Base-by-base conservation (phyloP, 495 filamentous ascomycete species). In the Cetradonia linearis region DNA sequence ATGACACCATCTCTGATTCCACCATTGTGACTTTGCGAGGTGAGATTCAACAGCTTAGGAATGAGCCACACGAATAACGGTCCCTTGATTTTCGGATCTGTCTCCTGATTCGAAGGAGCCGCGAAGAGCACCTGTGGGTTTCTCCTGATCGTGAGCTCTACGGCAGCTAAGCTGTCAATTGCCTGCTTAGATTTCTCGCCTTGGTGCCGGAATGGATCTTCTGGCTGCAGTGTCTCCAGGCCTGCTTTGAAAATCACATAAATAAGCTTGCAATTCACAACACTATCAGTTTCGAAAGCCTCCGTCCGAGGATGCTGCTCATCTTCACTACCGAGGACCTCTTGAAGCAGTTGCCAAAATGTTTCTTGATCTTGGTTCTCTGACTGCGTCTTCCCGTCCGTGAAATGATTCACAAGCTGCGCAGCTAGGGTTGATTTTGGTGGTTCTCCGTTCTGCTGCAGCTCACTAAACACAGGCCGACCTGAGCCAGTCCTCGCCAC, bases 1-100 rank as follows among this genome's bases (percentile, higher is more conserved):
- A 49, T 44, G 56, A 59, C 52, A 28, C 48, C 31, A 28, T 62
- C 53, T 38, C 58, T 61, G 13, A 69, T 48, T 28, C 20, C 58
- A 23, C 37, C 37, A 49, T 65, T 63, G 27, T 62, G 46, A 4
- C 47, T 55, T 25, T 69, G 66, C 2, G 79, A 82, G 23, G 87
- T 70, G 58, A 87, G 69, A 52, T 69, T 70, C 47, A 87, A 66
- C 42, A 90, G 61, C 65, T 79, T 80, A 16, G 85, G 82, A 23
- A 88, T 69, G 7, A 97, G 73, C 88, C 90, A 93, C n/a, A 88
- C 68, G 74, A 85, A 88, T 27, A 95, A 74, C 14, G 86, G 88
- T 28, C 31, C 74, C 66, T 60, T 73, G 74, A 36, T 58, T 64
- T 34, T 11, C 25, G 56, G 61, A 42, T 66, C 31, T 23, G 11